A percentile compares a stretch with the other conserved stretches of the same genome.
Evolutionary conservation across 23 red algal genomes (phyloP).

Genomic region (Gracilariopsis chorda): DNA sequence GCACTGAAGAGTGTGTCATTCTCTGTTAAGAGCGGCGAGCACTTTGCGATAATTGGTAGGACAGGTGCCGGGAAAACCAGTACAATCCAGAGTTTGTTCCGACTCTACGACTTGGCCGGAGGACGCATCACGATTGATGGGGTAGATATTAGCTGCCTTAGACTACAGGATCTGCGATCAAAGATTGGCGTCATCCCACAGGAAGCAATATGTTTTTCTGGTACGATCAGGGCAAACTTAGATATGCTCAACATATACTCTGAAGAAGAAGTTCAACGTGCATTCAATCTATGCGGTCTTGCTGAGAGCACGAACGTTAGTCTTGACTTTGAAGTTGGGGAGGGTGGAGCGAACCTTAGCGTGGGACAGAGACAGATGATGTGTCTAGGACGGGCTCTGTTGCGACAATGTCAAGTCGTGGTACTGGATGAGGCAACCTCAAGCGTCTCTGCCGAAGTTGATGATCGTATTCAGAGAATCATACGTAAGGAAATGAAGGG

Average conservation of each 20-base stretch:
- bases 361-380: constrained; percentile 91
- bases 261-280: constrained; percentile 64
- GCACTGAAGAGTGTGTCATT: constrained; percentile 74
- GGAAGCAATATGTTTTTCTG: constrained; percentile 77
- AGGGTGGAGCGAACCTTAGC: constrained; percentile 70
- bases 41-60: constrained; percentile 81
- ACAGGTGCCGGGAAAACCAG: constrained; percentile 94
- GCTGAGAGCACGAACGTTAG: background rate
- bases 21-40: constrained; percentile 19
- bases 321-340: constrained; percentile 66
- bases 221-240: constrained; percentile 83
- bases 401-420: constrained; percentile 59
- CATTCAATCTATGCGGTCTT: constrained; percentile 17
- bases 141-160: constrained; percentile 70
- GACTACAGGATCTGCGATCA: constrained; percentile 68
- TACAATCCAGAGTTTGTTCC: constrained; percentile 64
- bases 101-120: constrained; percentile 51
- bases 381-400: constrained; percentile 76
- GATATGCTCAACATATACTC: constrained; percentile 54
- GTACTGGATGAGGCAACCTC: constrained; percentile 95
- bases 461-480: constrained; percentile 69
- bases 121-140: constrained; percentile 85
- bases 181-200: constrained; percentile 82
- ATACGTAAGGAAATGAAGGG: constrained; percentile 57
- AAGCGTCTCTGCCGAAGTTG: constrained; percentile 67